A percentile compares a stretch with the other conserved stretches of the same genome.
phyloP scores from a whole-genome alignment of 176 grass and related monocot genomes.

The Ensete glaucum region DNA sequence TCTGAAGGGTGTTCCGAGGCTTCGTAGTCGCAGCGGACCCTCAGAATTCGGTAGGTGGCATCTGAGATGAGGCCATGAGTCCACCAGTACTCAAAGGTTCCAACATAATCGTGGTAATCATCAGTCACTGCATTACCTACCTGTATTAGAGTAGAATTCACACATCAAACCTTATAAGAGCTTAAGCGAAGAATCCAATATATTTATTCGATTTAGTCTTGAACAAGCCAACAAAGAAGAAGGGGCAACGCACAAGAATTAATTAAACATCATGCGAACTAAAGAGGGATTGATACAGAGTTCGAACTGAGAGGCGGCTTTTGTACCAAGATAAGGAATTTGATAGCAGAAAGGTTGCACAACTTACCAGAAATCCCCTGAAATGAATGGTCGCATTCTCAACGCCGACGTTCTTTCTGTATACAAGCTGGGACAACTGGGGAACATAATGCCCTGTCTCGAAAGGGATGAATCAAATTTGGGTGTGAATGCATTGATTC shows the following conservation, averaged over 20 bases:
- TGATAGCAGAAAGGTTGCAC: neutral
- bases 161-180: neutral
- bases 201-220: too few relatives aligned
- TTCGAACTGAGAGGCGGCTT: too few relatives aligned
- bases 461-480: neutral
- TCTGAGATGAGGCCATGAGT: conserved; percentile 88
- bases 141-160: conserved; percentile 22
- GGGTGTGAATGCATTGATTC: neutral
- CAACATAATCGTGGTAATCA: conserved; percentile 74
- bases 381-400: conserved; percentile 55
- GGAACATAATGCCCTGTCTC: conserved; percentile 79
- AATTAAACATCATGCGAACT: too few relatives aligned
- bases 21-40: conserved; percentile 39
- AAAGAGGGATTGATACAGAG: too few relatives aligned
- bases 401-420: conserved; percentile 48
- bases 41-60: conserved; percentile 55
- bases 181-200: neutral
- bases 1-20: conserved; percentile 40
- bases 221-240: too few relatives aligned
- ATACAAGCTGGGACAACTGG: conserved; percentile 60
- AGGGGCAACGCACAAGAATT: neutral
- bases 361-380: conserved; percentile 82
- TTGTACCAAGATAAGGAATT: neutral
- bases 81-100: conserved; percentile 92
- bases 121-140: conserved; percentile 76